phyloP scores from a whole-genome alignment of 2,329 filamentous ascomycete genomes.

The Aspergillus sp. region DNA sequence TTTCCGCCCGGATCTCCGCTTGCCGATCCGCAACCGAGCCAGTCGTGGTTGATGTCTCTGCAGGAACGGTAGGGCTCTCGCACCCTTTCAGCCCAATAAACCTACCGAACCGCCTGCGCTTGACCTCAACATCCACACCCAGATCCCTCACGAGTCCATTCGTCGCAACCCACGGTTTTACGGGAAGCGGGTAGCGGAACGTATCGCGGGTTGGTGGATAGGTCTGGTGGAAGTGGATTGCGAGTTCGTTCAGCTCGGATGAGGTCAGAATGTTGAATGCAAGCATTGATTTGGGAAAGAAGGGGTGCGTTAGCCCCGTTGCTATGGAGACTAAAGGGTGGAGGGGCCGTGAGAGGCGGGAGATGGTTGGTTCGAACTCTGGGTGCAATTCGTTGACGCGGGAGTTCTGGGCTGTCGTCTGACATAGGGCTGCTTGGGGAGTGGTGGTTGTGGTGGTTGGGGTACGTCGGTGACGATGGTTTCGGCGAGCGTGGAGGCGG shows the following conservation, averaged over 20 bases:
- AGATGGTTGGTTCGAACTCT: slow-evolving; percentile 24
- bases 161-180: slow-evolving; percentile 38
- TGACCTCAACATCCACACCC: slow-evolving; percentile 39
- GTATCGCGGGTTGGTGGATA: slow-evolving; percentile 40
- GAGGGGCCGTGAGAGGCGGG: slow-evolving; percentile 37
- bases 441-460: not conserved
- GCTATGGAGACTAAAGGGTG: slow-evolving; percentile 43
- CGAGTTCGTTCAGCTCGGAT: slow-evolving; percentile 46
- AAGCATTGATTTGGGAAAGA: slow-evolving; percentile 44
- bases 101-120: slow-evolving; percentile 46
- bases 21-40: not conserved
- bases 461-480: not conserved
- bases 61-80: slow-evolving; percentile 31
- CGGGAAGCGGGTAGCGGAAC: slow-evolving; percentile 38
- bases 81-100: slow-evolving; percentile 50
- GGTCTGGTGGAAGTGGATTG: slow-evolving; percentile 48
- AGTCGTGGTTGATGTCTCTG: not conserved
- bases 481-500: not conserved
- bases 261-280: slow-evolving; percentile 48
- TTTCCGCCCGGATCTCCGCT: slow-evolving; percentile 26
- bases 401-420: not conserved
- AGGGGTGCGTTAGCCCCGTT: slow-evolving; percentile 41
- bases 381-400: slow-evolving; percentile 5
- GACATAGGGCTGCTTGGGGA: not conserved
- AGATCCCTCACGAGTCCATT: slow-evolving; percentile 15